These are phyloP conservation scores for Rhodosporidiobolus odoratus DNA, from an alignment of 768 basidiomycete species.

Conservation along the genomic window DNA sequence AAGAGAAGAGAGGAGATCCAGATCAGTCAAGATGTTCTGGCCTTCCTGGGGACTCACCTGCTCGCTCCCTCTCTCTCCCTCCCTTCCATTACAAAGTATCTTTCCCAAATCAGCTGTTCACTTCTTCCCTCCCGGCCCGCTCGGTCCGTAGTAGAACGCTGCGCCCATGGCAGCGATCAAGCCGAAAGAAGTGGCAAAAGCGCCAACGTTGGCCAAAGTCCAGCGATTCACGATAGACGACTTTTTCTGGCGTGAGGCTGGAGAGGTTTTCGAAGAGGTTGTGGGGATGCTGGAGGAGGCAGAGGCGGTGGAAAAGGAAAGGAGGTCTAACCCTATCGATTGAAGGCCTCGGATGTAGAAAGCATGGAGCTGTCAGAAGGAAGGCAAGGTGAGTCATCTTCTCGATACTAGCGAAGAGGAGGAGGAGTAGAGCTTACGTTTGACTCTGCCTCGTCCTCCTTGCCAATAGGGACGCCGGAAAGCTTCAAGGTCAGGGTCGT, in stretches of 20 bases:
- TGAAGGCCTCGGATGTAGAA: constrained; percentile 31
- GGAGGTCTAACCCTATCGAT: constrained; percentile 33
- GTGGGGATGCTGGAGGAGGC: not conserved
- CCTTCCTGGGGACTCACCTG: constrained; percentile 1
- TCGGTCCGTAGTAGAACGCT: constrained; percentile 39
- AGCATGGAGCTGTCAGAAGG: constrained; percentile 1
- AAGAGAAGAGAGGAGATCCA: not conserved
- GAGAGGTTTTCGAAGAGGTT: not conserved
- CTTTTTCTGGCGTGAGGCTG: not conserved
- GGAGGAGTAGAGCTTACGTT: not conserved
- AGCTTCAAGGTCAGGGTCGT: constrained; percentile 39
- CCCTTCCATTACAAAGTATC: not conserved
- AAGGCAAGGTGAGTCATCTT: not conserved
- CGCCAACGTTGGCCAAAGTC: constrained; percentile 22
- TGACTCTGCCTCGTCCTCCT: constrained; percentile 42
- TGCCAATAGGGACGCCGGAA: constrained; percentile 40
- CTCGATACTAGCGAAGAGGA: not conserved
- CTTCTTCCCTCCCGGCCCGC: constrained; percentile 29
- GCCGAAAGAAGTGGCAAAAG: constrained; percentile 28
- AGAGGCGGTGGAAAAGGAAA: constrained; percentile 9
- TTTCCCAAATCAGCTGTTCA: not conserved
- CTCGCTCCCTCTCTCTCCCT: not conserved
- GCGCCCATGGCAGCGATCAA: constrained; percentile 33
- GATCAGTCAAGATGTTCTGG: constrained; percentile 36
- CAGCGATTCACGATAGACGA: constrained; percentile 18